Conservation (phyloP, 345 rosid species). For the Ricinus communis region DNA sequence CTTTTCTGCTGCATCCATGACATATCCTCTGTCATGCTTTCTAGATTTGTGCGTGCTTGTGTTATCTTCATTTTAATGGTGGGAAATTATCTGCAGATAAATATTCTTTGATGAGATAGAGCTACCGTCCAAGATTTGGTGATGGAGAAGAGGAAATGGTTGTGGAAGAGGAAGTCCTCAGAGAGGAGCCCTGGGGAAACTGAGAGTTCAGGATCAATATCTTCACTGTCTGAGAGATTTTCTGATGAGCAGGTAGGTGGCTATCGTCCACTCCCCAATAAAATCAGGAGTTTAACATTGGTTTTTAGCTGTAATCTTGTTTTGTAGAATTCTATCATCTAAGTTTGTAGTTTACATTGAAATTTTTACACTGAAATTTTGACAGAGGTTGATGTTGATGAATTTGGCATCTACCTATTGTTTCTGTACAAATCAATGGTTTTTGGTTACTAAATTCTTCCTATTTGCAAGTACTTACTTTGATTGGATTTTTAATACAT, state of each 20-base stretch:
- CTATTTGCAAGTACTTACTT: not conserved
- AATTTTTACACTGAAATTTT: no score
- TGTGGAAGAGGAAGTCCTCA: constrained; percentile 68
- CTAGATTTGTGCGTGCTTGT: not conserved
- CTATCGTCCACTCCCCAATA: not conserved
- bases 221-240: constrained; percentile 68
- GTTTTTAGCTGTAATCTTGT: not conserved
- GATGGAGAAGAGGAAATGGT: constrained; percentile 83
- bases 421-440: not conserved
- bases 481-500: not conserved
- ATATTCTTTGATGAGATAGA: constrained; percentile 34
- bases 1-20: not conserved
- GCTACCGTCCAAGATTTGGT: constrained; percentile 13
- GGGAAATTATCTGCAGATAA: constrained; percentile 40
- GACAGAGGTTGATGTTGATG: not conserved
- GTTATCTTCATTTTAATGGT: not conserved
- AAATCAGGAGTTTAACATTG: not conserved
- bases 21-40: constrained; percentile 7
- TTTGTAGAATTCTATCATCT: not conserved
- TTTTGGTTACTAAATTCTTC: not conserved
- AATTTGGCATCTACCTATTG: not conserved
- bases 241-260: constrained; percentile 70
- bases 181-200: constrained; percentile 76
- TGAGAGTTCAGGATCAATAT: constrained; percentile 67
- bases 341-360: not conserved